A percentile compares a stretch with the other conserved stretches of the same genome.
phyloP scores from a whole-genome alignment of 805 yeast genomes.

The Pichia pseudocactophila region DNA sequence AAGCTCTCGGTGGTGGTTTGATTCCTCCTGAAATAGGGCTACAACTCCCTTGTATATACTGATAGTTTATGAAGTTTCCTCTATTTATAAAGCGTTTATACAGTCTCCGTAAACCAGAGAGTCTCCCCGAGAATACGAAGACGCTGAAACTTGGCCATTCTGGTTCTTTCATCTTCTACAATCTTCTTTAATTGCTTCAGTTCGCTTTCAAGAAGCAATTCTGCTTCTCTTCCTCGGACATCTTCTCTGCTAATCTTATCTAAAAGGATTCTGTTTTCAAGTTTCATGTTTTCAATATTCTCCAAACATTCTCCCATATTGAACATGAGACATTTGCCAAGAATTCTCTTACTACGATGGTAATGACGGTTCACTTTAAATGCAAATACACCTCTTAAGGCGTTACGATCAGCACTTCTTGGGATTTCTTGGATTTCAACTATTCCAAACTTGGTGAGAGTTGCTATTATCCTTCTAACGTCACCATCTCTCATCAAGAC shows the following conservation, averaged over 20 bases:
- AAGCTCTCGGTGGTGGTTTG: no score
- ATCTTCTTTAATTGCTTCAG: conserved; percentile 58
- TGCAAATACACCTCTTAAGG: conserved; percentile 76
- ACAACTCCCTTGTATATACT: no score
- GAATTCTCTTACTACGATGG: conserved; percentile 25
- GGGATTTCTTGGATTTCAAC: conserved; percentile 92
- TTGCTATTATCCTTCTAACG: conserved; percentile 62
- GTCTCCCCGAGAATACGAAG: conserved; percentile 49
- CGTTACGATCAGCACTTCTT: conserved; percentile 82
- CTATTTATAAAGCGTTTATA: conserved; percentile 1
- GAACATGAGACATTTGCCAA: conserved; percentile 37
- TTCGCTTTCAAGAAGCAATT: conserved; percentile 66
- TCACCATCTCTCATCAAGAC: conserved; percentile 73
- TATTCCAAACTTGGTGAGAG: conserved; percentile 58
- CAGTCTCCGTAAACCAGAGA: conserved; percentile 30
- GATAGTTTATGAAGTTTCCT: neutral
- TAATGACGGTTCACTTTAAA: conserved; percentile 39
- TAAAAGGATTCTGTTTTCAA: conserved; percentile 55
- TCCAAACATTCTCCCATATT: conserved; percentile 46
- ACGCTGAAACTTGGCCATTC: conserved; percentile 47
- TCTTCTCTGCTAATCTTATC: conserved; percentile 85
- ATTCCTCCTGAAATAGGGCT: no score
- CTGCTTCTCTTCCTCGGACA: conserved; percentile 74
- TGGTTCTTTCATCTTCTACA: conserved; percentile 46
- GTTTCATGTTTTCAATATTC: conserved; percentile 43